These are phyloP conservation scores for Aspergillus sp. DNA, from an alignment of 2,329 filamentous ascomycete genomes.

Conservation along the genomic window DNA sequence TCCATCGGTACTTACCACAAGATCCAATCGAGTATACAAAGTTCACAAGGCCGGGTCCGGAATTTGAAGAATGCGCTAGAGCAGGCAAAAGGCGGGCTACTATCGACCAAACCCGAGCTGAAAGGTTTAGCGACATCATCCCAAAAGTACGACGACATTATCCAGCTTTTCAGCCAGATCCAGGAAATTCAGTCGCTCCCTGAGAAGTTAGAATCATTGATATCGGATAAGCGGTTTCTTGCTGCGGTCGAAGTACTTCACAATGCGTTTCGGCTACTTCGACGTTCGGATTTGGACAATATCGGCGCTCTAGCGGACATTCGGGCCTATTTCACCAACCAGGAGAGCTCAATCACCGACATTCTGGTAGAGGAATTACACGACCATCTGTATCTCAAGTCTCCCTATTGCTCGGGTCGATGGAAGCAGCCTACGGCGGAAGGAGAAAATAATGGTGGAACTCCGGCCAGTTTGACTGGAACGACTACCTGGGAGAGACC, in stretches of 20 bases:
- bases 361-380: conserved; percentile 97
- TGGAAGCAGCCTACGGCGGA: conserved; percentile 72
- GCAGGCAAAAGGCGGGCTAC: conserved; percentile 75
- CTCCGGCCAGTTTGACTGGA: conserved; percentile 25
- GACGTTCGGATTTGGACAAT: conserved; percentile 83
- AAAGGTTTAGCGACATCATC: conserved; percentile 85
- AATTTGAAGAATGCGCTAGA: conserved; percentile 79
- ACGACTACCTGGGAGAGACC: conserved; percentile 52
- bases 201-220: conserved; percentile 87
- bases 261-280: conserved; percentile 77
- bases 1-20: conserved; percentile 99
- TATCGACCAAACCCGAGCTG: conserved; percentile 83
- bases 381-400: conserved; percentile 95
- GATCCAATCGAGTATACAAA: conserved; percentile 89
- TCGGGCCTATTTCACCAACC: conserved; percentile 83
- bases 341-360: conserved; percentile 88
- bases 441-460: conserved; percentile 28
- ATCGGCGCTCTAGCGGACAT: conserved; percentile 88
- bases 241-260: conserved; percentile 90
- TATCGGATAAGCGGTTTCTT: conserved; percentile 94
- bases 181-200: conserved; percentile 87
- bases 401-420: conserved; percentile 91
- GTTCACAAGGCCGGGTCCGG: conserved; percentile 82
- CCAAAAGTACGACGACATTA: conserved; percentile 84
- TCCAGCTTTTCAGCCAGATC: conserved; percentile 78